These are phyloP conservation scores for Gossypium stocksii DNA, from an alignment of 345 rosid genomes.

Conservation along the genomic window DNA sequence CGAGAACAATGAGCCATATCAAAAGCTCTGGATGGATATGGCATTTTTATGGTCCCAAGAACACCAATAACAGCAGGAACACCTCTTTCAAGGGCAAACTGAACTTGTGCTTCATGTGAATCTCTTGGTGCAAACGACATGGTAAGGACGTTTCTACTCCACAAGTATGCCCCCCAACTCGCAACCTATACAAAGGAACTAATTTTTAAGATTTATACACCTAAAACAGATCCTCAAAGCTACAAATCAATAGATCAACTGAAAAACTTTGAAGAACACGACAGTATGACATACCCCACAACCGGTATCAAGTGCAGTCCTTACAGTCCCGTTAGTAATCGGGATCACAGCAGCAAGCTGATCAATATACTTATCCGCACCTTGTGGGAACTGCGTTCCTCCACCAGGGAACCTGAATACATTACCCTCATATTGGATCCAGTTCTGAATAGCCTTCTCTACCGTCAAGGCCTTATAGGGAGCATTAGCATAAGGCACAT, in stretches of 20 bases:
- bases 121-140: constrained; percentile 99
- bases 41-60: constrained; percentile 84
- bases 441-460: constrained; percentile 97
- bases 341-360: constrained; percentile 93
- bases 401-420: constrained; percentile 98
- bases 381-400: constrained; percentile 98
- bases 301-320: constrained; percentile 96
- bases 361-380: constrained; percentile 91
- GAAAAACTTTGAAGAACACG: neutral
- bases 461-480: constrained; percentile 97
- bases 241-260: neutral
- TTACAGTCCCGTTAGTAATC: constrained; percentile 79
- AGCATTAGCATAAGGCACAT: constrained; percentile 94
- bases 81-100: constrained; percentile 97
- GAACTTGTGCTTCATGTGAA: constrained; percentile 97
- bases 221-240: neutral
- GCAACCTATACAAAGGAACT: constrained; percentile 59
- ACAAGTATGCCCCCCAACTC: constrained; percentile 95
- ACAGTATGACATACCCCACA: constrained; percentile 74
- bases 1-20: constrained; percentile 99
- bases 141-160: constrained; percentile 89
- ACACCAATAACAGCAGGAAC: constrained; percentile 98
- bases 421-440: constrained; percentile 94
- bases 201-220: constrained; percentile 1
- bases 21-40: constrained; percentile 85